Percentiles rank a stretch among this genome's conserved stretches.
Evolutionary conservation across 306 rosid species (phyloP).

Genomic region (Sicyos baderoa): DNA sequence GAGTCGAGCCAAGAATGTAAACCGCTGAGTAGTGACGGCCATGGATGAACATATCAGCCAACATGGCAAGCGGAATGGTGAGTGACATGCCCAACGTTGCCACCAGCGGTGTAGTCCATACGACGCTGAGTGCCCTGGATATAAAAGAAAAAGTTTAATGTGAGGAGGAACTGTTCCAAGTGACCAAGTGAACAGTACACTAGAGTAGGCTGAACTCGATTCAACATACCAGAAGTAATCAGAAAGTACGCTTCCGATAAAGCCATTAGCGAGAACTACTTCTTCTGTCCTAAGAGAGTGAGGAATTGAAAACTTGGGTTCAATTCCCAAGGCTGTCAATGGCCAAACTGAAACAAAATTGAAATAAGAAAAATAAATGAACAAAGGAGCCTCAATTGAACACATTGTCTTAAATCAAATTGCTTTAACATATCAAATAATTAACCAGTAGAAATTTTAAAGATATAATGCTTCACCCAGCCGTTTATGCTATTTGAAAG

Average conservation of each 20-base stretch:
- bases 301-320: slow-evolving; percentile 83
- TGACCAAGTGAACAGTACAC: slow-evolving; percentile 11
- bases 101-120: slow-evolving; percentile 97
- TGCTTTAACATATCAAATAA: neutral
- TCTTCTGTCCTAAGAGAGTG: slow-evolving; percentile 70
- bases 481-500: neutral
- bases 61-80: slow-evolving; percentile 96
- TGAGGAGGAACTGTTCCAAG: slow-evolving; percentile 4
- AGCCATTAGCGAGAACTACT: slow-evolving; percentile 87
- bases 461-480: neutral
- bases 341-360: slow-evolving; percentile 66
- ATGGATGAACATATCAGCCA: slow-evolving; percentile 94
- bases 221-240: slow-evolving; percentile 80
- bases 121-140: slow-evolving; percentile 85
- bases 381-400: neutral
- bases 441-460: neutral
- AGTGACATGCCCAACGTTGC: slow-evolving; percentile 99
- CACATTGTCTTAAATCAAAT: neutral
- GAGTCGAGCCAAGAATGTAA: slow-evolving; percentile 82
- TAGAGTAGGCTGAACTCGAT: neutral
- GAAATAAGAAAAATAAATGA: slow-evolving; percentile 8
- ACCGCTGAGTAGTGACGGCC: slow-evolving; percentile 87
- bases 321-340: slow-evolving; percentile 82
- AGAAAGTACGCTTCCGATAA: slow-evolving; percentile 88
- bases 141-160: slow-evolving; percentile 22